Conservation (phyloP, 1,284 basidiomycete species). For the Leccinum subrobustum region DNA sequence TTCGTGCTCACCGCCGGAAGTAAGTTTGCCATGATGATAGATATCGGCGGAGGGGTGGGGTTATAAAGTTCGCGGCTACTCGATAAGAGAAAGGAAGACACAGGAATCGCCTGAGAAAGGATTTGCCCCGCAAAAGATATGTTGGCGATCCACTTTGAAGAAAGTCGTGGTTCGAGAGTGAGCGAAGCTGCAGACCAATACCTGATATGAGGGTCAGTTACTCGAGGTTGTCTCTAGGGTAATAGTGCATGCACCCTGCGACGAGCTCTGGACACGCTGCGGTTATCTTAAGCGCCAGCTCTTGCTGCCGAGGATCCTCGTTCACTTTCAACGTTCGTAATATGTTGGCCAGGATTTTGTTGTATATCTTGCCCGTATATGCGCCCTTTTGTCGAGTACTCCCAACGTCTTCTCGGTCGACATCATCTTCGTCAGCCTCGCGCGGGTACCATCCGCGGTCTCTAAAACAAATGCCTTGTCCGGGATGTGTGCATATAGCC, state of each 20-base stretch:
- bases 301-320: constrained; percentile 85
- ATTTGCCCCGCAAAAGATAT: constrained; percentile 79
- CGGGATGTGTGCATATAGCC: constrained; percentile 82
- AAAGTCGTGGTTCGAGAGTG: constrained; percentile 80
- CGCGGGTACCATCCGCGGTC: constrained; percentile 92
- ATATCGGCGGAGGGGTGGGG: constrained; percentile 71
- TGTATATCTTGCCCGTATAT: constrained; percentile 62
- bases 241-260: constrained; percentile 52
- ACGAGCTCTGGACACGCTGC: constrained; percentile 85
- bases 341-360: constrained; percentile 81
- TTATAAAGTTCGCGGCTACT: constrained; percentile 44
- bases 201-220: constrained; percentile 36
- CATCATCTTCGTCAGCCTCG: constrained; percentile 38
- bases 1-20: constrained; percentile 72
- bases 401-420: constrained; percentile 24
- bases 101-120: constrained; percentile 73
- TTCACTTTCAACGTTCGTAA: constrained; percentile 75
- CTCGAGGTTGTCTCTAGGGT: background rate
- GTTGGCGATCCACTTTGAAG: constrained; percentile 88
- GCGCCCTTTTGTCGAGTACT: constrained; percentile 29
- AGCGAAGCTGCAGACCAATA: constrained; percentile 78
- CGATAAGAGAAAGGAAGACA: constrained; percentile 57
- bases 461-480: constrained; percentile 83
- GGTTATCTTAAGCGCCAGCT: constrained; percentile 79
- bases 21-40: constrained; percentile 70